Percentiles rank a stretch among this genome's conserved stretches.
Conservation (phyloP, 306 rosid genomes). For the Rosa chinensis region DNA sequence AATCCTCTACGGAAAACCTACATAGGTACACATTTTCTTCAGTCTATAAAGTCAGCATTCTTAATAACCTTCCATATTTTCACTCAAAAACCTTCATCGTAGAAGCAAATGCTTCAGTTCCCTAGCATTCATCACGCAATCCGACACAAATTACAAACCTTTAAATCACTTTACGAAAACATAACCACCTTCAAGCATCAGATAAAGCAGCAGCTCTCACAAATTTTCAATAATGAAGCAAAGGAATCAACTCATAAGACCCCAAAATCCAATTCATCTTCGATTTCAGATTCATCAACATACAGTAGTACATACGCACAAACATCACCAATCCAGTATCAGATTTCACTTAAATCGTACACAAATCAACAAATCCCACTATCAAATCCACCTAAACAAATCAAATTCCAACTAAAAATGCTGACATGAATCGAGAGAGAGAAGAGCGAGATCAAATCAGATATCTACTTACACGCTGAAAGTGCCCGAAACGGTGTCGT, state of each 20-base stretch:
- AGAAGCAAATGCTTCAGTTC: not conserved
- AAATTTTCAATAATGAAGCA: not conserved
- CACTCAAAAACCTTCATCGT: not conserved
- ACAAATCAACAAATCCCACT: not conserved
- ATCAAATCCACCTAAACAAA: not conserved
- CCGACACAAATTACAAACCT: not conserved
- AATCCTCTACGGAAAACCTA: not conserved
- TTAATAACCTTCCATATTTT: not conserved
- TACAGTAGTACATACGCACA: not conserved
- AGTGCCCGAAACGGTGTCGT: conserved; percentile 80
- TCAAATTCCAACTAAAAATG: not conserved
- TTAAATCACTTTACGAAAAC: not conserved
- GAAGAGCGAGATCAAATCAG: conserved; percentile 6
- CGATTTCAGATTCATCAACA: not conserved
- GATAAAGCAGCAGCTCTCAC: not conserved
- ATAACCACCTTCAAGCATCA: not conserved
- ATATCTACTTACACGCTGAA: conserved; percentile 65
- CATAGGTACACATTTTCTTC: not conserved
- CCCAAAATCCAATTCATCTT: not conserved
- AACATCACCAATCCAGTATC: not conserved
- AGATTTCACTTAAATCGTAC: not conserved
- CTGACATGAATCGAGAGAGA: not conserved
- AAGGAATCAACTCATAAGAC: not conserved
- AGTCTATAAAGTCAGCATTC: not conserved
- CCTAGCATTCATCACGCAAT: not conserved